Evolutionary conservation across 148 eudicot genomes (phyloP), one percentile per base, ranked within the genome.

Genomic region (Spergularia bocconei): DNA sequence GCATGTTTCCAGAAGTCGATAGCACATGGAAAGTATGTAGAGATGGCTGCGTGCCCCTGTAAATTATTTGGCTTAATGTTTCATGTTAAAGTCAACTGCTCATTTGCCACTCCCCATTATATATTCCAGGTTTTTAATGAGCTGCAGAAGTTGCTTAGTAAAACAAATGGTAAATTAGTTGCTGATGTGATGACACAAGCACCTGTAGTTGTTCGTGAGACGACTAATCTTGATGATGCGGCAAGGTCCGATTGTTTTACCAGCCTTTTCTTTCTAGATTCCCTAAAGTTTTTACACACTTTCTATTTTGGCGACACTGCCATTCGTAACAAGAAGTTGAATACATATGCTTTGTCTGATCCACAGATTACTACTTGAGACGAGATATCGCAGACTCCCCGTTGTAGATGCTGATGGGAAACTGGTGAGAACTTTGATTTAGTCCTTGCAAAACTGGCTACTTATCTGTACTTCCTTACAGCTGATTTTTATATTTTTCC

Each of bases 181-280:
- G 89, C 93, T 50, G 98, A 94, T 84, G 81, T 91, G 84, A 94
- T 94, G 98, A 94, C 98, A 4, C 87, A 88, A 68, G 95, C 89
- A 20, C 97, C 97, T 29, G 66, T 91, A 44, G 91, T 86, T 19
- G 91, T 93, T 63, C 93, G 89, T 41, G 90, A 87, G 76, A 81
- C 88, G 48, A 93, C 97, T 67, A 93, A 93, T 87, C 91, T 94
- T 62, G 98, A 90, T 84, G 98, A 94, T 86, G 97, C 97, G 71
- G 96, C 98, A 25, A 88, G 96, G 98, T 94, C 71, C 63, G 58
- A 68, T 56, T 11, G 66, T 1, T 48, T 64, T 60, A 57, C 51
- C 52, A 9, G 38, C 10, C 39, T 21, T 15, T 7, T 38, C 52
- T 5, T 25, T 11, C 29, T 51, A 23, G 15, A 4, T 39, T 0